These are phyloP conservation scores for Xylaria sp. DNA, from an alignment of 2,329 filamentous ascomycete species.

Conservation along the genomic window DNA sequence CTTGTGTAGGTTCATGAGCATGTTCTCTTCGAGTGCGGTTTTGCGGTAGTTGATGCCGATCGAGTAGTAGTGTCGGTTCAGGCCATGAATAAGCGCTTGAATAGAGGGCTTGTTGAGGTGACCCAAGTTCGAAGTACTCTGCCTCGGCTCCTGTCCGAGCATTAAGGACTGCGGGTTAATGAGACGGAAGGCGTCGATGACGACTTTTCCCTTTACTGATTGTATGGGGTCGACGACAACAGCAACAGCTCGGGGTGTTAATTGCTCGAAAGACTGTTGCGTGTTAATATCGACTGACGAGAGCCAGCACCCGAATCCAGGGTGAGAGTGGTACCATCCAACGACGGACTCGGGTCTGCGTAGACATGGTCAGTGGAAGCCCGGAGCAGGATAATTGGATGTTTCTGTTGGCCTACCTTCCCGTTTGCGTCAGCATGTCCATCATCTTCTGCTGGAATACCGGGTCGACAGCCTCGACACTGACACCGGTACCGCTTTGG, in stretches of 20 bases:
- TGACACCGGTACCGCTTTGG: slow-evolving; percentile 96
- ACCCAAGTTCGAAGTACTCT: slow-evolving; percentile 96
- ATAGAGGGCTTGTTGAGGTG: slow-evolving; percentile 99
- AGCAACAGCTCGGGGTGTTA: slow-evolving; percentile 93
- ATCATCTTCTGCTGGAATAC: slow-evolving; percentile 99
- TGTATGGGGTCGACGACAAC: slow-evolving; percentile 99
- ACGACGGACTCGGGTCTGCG: slow-evolving; percentile 91
- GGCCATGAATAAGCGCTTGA: slow-evolving; percentile 94
- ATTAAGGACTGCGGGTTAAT: slow-evolving; percentile 98
- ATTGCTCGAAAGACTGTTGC: slow-evolving; percentile 98
- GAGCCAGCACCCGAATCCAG: slow-evolving; percentile 98
- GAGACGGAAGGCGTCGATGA: slow-evolving; percentile 97
- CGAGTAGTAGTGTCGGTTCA: slow-evolving; percentile 99
- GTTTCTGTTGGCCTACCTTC: slow-evolving; percentile 63
- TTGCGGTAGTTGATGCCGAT: slow-evolving; percentile 99
- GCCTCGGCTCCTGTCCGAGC: slow-evolving; percentile 95
- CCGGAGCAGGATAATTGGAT: slow-evolving; percentile 6
- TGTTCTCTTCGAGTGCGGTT: slow-evolving; percentile 96
- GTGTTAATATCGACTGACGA: slow-evolving; percentile 99
- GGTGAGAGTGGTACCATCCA: slow-evolving; percentile 99
- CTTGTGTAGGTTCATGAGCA: slow-evolving; percentile 99
- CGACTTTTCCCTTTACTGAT: slow-evolving; percentile 98
- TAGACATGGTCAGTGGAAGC: slow-evolving; percentile 2
- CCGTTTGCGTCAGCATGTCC: slow-evolving; percentile 98
- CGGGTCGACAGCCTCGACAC: slow-evolving; percentile 95